Conservation (phyloP, 345 rosid genomes). For the Stellera chamaejasme region DNA sequence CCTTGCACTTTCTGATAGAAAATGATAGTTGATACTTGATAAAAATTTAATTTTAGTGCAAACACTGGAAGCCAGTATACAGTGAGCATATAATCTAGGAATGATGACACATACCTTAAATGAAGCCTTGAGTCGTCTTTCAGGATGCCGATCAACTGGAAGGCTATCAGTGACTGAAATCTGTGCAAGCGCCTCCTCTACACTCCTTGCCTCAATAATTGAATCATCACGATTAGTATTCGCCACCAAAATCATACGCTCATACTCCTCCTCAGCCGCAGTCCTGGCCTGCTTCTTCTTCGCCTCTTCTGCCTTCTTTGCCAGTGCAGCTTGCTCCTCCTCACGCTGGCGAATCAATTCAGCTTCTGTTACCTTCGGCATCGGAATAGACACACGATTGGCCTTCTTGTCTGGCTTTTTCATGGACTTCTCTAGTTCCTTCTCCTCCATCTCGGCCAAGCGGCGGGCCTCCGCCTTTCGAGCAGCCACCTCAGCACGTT, state of each 20-base stretch:
- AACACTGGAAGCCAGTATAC: too few species aligned
- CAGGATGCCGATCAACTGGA: constrained; percentile 79
- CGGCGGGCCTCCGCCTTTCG: constrained; percentile 64
- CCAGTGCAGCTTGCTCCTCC: constrained; percentile 66
- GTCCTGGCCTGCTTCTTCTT: constrained; percentile 58
- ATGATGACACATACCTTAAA: constrained; percentile 51
- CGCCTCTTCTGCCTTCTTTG: constrained; percentile 60
- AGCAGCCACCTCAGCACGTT: constrained; percentile 67
- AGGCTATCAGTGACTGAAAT: constrained; percentile 59
- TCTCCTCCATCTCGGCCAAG: constrained; percentile 79
- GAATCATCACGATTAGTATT: constrained; percentile 90
- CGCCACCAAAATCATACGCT: constrained; percentile 61
- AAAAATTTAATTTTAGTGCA: too few species aligned
- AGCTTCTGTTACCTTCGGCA: constrained; percentile 81
- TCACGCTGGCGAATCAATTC: constrained; percentile 49
- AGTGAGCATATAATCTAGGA: too few species aligned
- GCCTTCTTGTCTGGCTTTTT: constrained; percentile 87
- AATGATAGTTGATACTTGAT: too few species aligned
- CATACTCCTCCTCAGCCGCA: constrained; percentile 90
- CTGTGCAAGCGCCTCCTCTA: constrained; percentile 80
- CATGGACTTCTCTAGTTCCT: constrained; percentile 57
- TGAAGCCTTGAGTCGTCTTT: constrained; percentile 82
- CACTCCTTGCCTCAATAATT: constrained; percentile 69
- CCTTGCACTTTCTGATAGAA: too few species aligned
- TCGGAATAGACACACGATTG: constrained; percentile 61